These are phyloP conservation scores for Ustilago tritici DNA, from an alignment of 1,284 basidiomycete genomes.

Conservation along the genomic window DNA sequence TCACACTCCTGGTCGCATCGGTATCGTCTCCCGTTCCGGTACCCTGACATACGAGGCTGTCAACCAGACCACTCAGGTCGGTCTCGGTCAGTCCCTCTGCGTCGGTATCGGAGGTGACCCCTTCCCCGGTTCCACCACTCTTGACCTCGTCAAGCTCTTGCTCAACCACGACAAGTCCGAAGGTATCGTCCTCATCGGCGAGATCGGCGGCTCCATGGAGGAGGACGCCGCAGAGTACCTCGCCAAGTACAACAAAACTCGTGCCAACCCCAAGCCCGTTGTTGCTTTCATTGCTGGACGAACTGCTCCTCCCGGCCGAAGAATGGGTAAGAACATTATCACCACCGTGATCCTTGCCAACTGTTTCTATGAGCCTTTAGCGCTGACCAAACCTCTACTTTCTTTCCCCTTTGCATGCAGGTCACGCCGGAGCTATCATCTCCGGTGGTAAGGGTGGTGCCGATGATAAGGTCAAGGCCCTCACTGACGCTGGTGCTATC, in stretches of 20 bases:
- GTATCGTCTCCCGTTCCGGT: constrained; percentile 80
- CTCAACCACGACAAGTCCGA: constrained; percentile 80
- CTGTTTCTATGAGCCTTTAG: background rate
- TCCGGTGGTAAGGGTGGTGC: constrained; percentile 97
- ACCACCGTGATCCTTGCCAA: background rate
- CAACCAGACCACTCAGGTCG: constrained; percentile 90
- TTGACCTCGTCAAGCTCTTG: constrained; percentile 96
- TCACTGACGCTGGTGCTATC: constrained; percentile 90
- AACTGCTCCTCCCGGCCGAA: constrained; percentile 94
- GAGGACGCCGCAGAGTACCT: constrained; percentile 98
- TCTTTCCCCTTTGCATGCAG: constrained; percentile 4
- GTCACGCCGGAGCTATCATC: constrained; percentile 82
- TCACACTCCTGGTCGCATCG: constrained; percentile 87
- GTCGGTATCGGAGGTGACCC: constrained; percentile 99
- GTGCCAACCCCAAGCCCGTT: constrained; percentile 89
- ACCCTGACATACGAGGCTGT: constrained; percentile 69
- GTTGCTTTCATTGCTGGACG: constrained; percentile 95
- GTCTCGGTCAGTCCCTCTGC: constrained; percentile 95
- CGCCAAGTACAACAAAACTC: constrained; percentile 90
- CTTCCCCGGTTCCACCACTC: constrained; percentile 94
- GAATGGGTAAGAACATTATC: constrained; percentile 79
- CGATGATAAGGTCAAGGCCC: constrained; percentile 92
- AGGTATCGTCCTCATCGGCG: constrained; percentile 97
- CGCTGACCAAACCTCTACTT: constrained; percentile 1
- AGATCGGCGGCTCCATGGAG: constrained; percentile 99